phyloP scores from a whole-genome alignment of 2,329 filamentous ascomycete species.

The Fusarium vanettenii region DNA sequence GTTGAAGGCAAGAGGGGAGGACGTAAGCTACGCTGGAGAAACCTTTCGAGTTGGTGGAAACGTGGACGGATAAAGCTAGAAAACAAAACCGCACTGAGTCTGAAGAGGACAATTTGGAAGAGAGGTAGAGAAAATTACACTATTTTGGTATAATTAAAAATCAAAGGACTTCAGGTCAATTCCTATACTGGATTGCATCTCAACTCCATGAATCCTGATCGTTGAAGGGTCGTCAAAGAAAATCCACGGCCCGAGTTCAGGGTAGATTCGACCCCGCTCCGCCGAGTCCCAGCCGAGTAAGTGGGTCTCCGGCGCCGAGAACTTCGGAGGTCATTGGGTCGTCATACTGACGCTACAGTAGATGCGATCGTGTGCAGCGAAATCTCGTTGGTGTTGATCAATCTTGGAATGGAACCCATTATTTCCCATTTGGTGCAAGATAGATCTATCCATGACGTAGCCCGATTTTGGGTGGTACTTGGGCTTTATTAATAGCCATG shows the following conservation, averaged over 20 bases:
- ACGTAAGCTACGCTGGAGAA: background rate
- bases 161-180: too few species aligned
- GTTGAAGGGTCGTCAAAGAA: background rate
- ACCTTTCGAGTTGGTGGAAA: background rate
- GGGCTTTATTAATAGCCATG: background rate
- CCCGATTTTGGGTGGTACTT: background rate
- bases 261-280: constrained; percentile 3
- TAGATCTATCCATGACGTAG: constrained; percentile 31
- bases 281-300: background rate
- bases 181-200: background rate
- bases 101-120: background rate
- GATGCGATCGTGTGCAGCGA: background rate
- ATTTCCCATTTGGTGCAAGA: background rate
- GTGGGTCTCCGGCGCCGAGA: constrained; percentile 23
- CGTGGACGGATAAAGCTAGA: background rate
- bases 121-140: background rate
- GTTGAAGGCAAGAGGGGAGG: background rate
- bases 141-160: too few species aligned
- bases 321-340: constrained; percentile 17
- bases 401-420: background rate
- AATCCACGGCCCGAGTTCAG: background rate
- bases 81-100: too few species aligned
- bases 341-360: constrained; percentile 33
- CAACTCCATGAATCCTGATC: background rate
- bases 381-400: background rate